Conservation (phyloP, 768 basidiomycete genomes). For the Psilocybe cubensis region DNA sequence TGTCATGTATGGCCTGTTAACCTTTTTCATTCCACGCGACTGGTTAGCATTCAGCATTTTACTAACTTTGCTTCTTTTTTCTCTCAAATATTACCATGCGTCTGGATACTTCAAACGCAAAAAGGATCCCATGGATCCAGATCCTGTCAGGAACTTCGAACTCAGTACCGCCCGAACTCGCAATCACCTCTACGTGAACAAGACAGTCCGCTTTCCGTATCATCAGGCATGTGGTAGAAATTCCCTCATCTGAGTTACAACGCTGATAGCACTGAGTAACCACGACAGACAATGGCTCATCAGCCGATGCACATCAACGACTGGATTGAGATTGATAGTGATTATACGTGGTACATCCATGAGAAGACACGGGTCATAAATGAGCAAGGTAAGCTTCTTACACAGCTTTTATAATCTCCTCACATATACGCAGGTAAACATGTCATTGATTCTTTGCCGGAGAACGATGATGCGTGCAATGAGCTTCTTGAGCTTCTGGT, state of each 20-base stretch:
- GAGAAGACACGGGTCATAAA: neutral
- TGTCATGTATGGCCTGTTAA: no score
- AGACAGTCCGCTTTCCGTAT: neutral
- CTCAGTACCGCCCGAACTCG: neutral
- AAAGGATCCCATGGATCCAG: neutral
- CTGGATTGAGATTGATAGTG: constrained; percentile 4
- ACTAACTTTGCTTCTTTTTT: no score
- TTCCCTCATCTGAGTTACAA: neutral
- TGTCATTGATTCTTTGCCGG: constrained; percentile 1
- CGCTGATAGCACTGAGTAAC: neutral
- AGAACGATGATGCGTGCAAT: constrained; percentile 1
- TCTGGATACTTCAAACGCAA: neutral
- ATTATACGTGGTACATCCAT: neutral
- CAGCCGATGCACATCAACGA: constrained; percentile 2
- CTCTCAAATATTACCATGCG: no score
- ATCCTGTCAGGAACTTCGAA: neutral
- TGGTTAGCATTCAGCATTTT: no score
- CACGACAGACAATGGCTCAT: neutral
- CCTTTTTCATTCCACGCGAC: no score
- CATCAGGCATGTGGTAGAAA: neutral
- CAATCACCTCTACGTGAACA: neutral
- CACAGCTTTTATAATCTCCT: neutral
- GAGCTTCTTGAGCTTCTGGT: neutral
- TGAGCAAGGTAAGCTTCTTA: neutral
- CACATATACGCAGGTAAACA: neutral